Evolutionary conservation across 441 rosid species (phyloP).

Genomic region (Erodium trifolium): DNA sequence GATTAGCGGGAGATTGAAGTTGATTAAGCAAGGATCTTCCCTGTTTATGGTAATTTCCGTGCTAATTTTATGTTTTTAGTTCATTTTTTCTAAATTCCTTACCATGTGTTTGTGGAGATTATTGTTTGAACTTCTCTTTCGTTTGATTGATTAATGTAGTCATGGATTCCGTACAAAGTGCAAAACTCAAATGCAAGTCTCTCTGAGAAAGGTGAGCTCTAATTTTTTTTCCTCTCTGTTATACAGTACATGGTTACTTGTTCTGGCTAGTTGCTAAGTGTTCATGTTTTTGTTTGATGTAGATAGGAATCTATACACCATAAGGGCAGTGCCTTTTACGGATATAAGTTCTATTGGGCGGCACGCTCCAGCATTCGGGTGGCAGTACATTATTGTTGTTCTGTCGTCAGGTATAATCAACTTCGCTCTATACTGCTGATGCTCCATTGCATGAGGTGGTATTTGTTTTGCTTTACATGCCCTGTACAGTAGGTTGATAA

Average conservation of each 20-base stretch:
- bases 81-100: conserved; percentile 4
- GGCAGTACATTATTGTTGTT: conserved; percentile 89
- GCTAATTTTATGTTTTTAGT: conserved; percentile 31
- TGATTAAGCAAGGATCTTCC: conserved; percentile 66
- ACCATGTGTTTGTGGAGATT: background rate
- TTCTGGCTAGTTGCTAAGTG: background rate
- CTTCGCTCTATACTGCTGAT: background rate
- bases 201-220: conserved; percentile 62
- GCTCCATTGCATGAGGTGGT: background rate
- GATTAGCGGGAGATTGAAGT: conserved; percentile 82
- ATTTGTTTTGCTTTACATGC: too few relatives aligned
- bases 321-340: conserved; percentile 61
- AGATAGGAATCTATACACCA: conserved; percentile 85
- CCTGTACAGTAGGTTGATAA: conserved; percentile 4
- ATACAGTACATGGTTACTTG: conserved; percentile 3
- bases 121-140: background rate
- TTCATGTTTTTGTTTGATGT: conserved; percentile 21
- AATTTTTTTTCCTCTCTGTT: background rate
- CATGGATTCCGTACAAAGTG: conserved; percentile 89
- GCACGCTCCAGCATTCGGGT: conserved; percentile 82
- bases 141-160: conserved; percentile 30
- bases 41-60: conserved; percentile 60
- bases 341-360: conserved; percentile 79
- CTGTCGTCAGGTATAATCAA: conserved; percentile 62
- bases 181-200: conserved; percentile 54